These are phyloP conservation scores for Mucor velutinosus DNA, from an alignment of 371 early-diverging fungal species.

Conservation along the genomic window DNA sequence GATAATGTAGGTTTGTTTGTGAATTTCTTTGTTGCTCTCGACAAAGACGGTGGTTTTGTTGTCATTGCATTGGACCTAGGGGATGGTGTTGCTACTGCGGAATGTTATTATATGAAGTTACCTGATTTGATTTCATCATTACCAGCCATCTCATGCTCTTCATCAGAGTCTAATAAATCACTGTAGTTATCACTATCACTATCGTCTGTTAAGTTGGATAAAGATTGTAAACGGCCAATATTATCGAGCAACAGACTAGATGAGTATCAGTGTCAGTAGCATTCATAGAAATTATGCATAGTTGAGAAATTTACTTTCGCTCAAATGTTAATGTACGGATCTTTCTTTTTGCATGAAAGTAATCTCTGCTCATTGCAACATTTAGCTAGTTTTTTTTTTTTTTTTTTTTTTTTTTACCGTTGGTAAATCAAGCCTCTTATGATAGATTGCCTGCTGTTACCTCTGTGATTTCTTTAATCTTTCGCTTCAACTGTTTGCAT, in stretches of 20 bases:
- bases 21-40: conserved; percentile 10
- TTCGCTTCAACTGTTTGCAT: conserved; percentile 55
- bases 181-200: conserved; percentile 44
- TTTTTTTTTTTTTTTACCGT: too few species aligned
- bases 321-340: conserved; percentile 31
- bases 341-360: conserved; percentile 27
- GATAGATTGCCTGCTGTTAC: conserved; percentile 22
- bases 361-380: conserved; percentile 20
- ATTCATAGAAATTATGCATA: not conserved
- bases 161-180: conserved; percentile 25
- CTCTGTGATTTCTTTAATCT: conserved; percentile 57
- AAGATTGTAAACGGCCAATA: conserved; percentile 34
- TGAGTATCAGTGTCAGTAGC: not conserved
- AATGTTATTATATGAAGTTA: not conserved
- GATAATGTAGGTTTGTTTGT: not conserved
- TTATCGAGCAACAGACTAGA: conserved; percentile 51
- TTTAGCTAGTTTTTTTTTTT: conserved; percentile 15
- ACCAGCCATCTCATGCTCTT: conserved; percentile 27
- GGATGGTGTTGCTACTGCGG: not conserved
- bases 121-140: not conserved
- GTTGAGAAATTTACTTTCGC: conserved; percentile 23
- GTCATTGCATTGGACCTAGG: not conserved
- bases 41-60: not conserved
- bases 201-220: conserved; percentile 18
- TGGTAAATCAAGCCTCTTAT: not conserved